Evolutionary conservation across 1,284 basidiomycete species (phyloP).

Genomic region (Tetrapyrgos nigripes): DNA sequence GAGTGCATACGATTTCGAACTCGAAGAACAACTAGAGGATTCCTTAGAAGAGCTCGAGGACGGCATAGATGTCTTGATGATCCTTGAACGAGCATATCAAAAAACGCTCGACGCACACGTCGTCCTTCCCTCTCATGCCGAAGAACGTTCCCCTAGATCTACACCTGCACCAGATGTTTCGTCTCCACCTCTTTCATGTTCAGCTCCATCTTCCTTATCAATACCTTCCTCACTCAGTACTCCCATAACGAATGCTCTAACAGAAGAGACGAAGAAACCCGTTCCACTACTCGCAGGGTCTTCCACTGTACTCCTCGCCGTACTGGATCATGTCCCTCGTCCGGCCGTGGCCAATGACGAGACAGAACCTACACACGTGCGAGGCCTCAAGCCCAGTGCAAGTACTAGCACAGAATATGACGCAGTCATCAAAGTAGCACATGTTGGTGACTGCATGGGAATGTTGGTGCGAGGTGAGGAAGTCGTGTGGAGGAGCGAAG

Average conservation of each 20-base stretch:
- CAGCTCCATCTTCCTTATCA: conserved; percentile 9
- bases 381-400: background rate
- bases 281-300: conserved; percentile 65
- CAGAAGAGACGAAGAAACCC: conserved; percentile 19
- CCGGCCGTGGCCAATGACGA: conserved; percentile 48
- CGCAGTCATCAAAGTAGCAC: conserved; percentile 87
- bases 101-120: conserved; percentile 67
- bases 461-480: conserved; percentile 83
- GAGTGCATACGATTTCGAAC: conserved; percentile 24
- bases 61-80: conserved; percentile 69
- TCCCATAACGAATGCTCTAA: conserved; percentile 6
- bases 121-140: conserved; percentile 27
- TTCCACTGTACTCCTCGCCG: conserved; percentile 71
- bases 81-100: conserved; percentile 72
- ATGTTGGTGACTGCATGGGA: conserved; percentile 92
- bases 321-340: conserved; percentile 57
- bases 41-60: conserved; percentile 67
- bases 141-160: conserved; percentile 5
- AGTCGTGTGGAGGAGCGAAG: conserved; percentile 87
- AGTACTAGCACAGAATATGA: conserved; percentile 44
- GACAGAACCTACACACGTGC: conserved; percentile 5
- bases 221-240: conserved; percentile 14
- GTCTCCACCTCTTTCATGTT: conserved; percentile 8
- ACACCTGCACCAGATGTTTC: conserved; percentile 4
- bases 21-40: conserved; percentile 53